These are phyloP conservation scores for Aspergillus flavus DNA, from an alignment of 2,329 filamentous ascomycete genomes.

Conservation along the genomic window DNA sequence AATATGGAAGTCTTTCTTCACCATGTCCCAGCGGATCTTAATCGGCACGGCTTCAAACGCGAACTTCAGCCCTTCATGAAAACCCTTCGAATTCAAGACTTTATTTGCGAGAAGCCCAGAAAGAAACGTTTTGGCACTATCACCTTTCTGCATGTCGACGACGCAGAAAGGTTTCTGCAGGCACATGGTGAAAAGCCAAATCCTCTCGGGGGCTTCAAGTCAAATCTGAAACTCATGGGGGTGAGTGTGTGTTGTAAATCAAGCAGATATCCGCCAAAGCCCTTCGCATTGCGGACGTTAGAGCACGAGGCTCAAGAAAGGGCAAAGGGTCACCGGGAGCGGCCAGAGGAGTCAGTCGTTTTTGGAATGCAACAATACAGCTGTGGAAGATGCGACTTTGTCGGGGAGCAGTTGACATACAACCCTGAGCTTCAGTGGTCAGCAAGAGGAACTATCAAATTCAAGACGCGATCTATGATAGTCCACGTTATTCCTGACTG, in stretches of 20 bases:
- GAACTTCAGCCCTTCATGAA: slow-evolving; percentile 44
- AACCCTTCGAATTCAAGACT: slow-evolving; percentile 44
- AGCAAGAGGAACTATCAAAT: slow-evolving; percentile 33
- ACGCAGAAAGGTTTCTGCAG: slow-evolving; percentile 49
- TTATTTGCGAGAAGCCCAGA: slow-evolving; percentile 47
- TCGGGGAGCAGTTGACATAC: slow-evolving; percentile 46
- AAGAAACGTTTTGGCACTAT: slow-evolving; percentile 47
- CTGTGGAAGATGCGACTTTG: neutral
- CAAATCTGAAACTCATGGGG: slow-evolving; percentile 22
- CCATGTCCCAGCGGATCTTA: slow-evolving; percentile 46
- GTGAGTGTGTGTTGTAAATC: slow-evolving; percentile 26
- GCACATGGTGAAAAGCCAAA: slow-evolving; percentile 26
- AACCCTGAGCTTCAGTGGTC: slow-evolving; percentile 29
- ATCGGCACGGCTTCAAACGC: slow-evolving; percentile 44
- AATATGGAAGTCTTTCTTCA: slow-evolving; percentile 51
- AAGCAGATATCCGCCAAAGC: slow-evolving; percentile 43
- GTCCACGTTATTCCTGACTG: slow-evolving; percentile 35
- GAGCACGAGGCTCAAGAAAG: slow-evolving; percentile 32
- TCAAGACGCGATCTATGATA: slow-evolving; percentile 48
- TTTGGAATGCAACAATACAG: slow-evolving; percentile 4
- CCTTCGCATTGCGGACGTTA: slow-evolving; percentile 41
- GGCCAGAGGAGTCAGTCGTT: slow-evolving; percentile 14
- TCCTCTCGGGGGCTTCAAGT: slow-evolving; percentile 9
- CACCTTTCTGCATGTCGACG: slow-evolving; percentile 46
- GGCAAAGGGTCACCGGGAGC: slow-evolving; percentile 14